Percentiles rank a stretch among this genome's conserved stretches.
Conservation (phyloP, 176 grass and related monocot genomes). For the Oryza rufipogon region DNA sequence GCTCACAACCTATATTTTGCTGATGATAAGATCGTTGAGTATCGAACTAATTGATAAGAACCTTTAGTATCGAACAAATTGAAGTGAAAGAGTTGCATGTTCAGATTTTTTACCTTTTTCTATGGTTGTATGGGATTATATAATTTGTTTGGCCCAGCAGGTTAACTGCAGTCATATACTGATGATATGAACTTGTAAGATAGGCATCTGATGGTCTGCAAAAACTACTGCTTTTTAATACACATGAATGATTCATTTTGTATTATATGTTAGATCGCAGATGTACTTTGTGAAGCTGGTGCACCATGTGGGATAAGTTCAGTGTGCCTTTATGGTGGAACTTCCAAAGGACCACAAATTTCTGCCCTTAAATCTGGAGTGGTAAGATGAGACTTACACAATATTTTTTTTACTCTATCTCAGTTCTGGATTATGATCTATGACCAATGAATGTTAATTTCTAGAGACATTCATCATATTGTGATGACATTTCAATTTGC, state of each 20-base stretch:
- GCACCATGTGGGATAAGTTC: slow-evolving; percentile 73
- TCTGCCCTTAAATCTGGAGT: slow-evolving; percentile 94
- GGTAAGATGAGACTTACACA: slow-evolving; percentile 57
- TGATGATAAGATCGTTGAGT: not conserved
- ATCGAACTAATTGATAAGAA: not conserved
- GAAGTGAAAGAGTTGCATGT: not conserved
- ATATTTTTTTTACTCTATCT: slow-evolving; percentile 8
- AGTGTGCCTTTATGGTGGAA: slow-evolving; percentile 94
- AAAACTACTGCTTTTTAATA: not conserved
- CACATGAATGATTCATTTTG: slow-evolving; percentile 28
- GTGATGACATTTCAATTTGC: not conserved
- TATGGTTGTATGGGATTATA: slow-evolving; percentile 7
- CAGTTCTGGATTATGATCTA: not conserved
- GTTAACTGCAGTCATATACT: slow-evolving; percentile 6
- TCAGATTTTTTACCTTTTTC: not conserved
- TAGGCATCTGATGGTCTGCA: no score
- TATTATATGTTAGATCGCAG: slow-evolving; percentile 66
- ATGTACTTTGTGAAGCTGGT: slow-evolving; percentile 89
- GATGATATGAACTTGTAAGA: not conserved
- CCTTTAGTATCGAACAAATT: not conserved
- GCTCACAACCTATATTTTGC: not conserved
- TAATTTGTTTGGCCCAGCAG: not conserved
- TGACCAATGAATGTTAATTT: not conserved
- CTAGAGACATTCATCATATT: slow-evolving; percentile 10
- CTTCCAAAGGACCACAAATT: slow-evolving; percentile 95